Base-by-base conservation (phyloP, 495 filamentous ascomycete genomes). In the Staphylotrichum tortipilum region DNA sequence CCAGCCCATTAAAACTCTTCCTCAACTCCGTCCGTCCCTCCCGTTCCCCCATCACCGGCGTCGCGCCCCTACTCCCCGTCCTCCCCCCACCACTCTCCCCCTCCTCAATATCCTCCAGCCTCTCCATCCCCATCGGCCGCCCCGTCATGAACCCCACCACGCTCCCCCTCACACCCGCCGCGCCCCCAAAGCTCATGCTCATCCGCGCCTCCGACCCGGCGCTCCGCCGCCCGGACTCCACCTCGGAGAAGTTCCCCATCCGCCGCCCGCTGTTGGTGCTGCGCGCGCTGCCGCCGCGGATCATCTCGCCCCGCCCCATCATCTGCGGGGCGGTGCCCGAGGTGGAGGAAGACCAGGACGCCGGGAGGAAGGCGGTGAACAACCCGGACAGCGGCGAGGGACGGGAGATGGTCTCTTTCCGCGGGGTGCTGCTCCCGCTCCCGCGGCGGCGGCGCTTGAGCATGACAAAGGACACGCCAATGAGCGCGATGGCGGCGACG, bases 381-480 rank as follows among this genome's bases (percentile, higher is more conserved):
- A 58, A 35, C 9, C 45, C 43, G 2, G 54, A 37, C 37, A 61
- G 31, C 1, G 51, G 42, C 14, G 31, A 41, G 3, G 37, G 36
- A 1, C 56, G 18, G 3, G 59, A 61, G 33, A 44, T 52, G 29
- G 37, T 48, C 33, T 11, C 28, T 28, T 45, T 40, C 10, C 21
- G 38, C 23, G 46, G 26, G 50, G 4, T 40, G 47, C 49, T 55
- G 45, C 31, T 42, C 19, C 31, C 41, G 47, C 23, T 22, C 31
- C 44, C 36, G 19, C 60, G 59, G n/a, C 64, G 57, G 3, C 66
- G 50, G 19, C 64, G 53, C 54, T 54, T 58, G 22, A 64, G 61
- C 49, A 69, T 56, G 35, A 68, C 56, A 28, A 69, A 66, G 6
- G 65, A 63, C 10, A 67, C 46, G 9, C 61, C 60, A 11, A 69